These are phyloP conservation scores for Pseudogymnoascus sp. DNA, from an alignment of 2,329 filamentous ascomycete species.

Conservation along the genomic window DNA sequence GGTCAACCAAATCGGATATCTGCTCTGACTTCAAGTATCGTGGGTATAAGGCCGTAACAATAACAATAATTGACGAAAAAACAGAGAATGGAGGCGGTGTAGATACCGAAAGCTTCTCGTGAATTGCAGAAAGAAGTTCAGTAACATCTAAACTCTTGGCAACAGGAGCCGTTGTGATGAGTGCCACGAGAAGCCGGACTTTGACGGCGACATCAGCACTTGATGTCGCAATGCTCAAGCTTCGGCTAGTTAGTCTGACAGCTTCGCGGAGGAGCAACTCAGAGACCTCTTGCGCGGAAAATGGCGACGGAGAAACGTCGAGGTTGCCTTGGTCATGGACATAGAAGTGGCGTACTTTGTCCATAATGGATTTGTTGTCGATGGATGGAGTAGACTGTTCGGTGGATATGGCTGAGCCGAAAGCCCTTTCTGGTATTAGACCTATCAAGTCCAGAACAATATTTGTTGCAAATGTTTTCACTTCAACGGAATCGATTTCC, in stretches of 20 bases:
- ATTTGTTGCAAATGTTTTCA: conserved; percentile 30
- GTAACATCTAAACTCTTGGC: conserved; percentile 38
- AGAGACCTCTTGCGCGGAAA: conserved; percentile 45
- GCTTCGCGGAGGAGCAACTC: conserved; percentile 56
- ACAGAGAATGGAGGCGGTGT: conserved; percentile 37
- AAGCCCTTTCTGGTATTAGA: conserved; percentile 55
- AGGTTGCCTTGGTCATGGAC: conserved; percentile 60
- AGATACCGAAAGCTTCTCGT: conserved; percentile 35
- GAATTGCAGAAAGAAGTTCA: conserved; percentile 42
- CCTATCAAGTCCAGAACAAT: conserved; percentile 51
- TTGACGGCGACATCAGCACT: conserved; percentile 45
- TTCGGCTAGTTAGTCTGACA: conserved; percentile 41
- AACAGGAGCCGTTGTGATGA: conserved; percentile 44
- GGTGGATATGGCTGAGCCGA: conserved; percentile 32
- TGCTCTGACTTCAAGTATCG: conserved; percentile 44
- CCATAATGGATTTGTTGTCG: conserved; percentile 45
- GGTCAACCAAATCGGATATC: conserved; percentile 53
- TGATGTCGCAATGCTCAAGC: conserved; percentile 34
- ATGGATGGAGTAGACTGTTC: conserved; percentile 24
- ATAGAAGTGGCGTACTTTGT: conserved; percentile 58
- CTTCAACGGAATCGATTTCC: conserved; percentile 15
- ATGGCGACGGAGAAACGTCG: conserved; percentile 52
- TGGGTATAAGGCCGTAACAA: conserved; percentile 48
- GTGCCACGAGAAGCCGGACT: conserved; percentile 49
- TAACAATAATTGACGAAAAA: conserved; percentile 50